Base-by-base conservation (phyloP, 129 eudicot species). In the Flaveria ramosissima region DNA sequence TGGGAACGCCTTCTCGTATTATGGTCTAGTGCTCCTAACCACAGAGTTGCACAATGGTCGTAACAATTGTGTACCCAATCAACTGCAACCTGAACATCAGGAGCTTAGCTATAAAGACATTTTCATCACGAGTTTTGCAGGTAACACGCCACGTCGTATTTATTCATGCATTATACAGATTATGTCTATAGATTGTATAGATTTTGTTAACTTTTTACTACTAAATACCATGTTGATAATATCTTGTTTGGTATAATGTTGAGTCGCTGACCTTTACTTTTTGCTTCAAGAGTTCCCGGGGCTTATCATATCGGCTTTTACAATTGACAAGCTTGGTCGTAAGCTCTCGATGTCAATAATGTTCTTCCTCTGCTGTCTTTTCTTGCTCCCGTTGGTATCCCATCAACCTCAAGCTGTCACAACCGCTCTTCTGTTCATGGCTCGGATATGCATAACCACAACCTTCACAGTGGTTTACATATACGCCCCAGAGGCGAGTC, bases 121-220 rank as follows among this genome's bases (percentile, higher is more conserved):
- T 32, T 89, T 92, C 81, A 87, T 92, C 63, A 83, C 97, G 41
- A 89, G 96, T 74, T 89, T 92, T 71, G 97, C 97, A 81, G 96
- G 96, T 57, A 57, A 57, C 3, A 20, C 15, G 14, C 20, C 64
- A 57, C 14, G 21, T 57, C 15, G 6, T 10, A 53, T 53, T 5
- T 20, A 4, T 55, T 55, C 23, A 51, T 45, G 50, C 13, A 8
- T 1, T 9, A 20, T 9, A 3, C 27, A 20, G 6, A 57, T 20
- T 23, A 8, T 57, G 15, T 57, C 15, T 4, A 57, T 23, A 21
- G 10, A 57, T 20, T 57, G 64, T 57, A 10, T 20, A 2, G 32
- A 57, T 21, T 21, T 57, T 6, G 64, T 21, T 43, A 21, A 2
- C 11, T 13, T 70, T 67, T 79, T 5, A 20, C 62, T 19, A 21